Percentiles rank a stretch among this genome's conserved stretches.
Evolutionary conservation across 148 eudicot genomes (phyloP).

Genomic region (Rhododendron simsii): DNA sequence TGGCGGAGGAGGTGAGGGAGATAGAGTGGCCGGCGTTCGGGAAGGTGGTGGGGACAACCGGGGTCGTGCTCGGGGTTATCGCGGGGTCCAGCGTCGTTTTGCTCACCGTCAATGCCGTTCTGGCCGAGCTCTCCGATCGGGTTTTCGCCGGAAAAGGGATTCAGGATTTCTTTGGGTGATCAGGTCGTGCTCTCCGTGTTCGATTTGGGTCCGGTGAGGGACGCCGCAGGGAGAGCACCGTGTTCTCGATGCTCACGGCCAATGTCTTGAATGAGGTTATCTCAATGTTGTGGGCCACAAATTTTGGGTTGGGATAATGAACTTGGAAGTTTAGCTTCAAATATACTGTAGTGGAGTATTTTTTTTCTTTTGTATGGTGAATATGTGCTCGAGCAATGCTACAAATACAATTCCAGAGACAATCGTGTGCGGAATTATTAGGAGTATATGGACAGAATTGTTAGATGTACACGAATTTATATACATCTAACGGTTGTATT

Average conservation of each 20-base stretch:
- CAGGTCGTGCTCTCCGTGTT: neutral
- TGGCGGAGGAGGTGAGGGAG: constrained; percentile 64
- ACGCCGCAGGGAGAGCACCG: neutral
- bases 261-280: neutral
- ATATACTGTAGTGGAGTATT: too few relatives aligned
- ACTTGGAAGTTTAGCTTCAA: too few relatives aligned
- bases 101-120: constrained; percentile 79
- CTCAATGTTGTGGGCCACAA: neutral
- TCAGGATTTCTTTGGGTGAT: constrained; percentile 74
- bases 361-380: too few relatives aligned
- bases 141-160: constrained; percentile 83
- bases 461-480: too few relatives aligned
- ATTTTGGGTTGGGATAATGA: too few relatives aligned
- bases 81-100: constrained; percentile 87
- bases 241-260: neutral
- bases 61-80: constrained; percentile 76
- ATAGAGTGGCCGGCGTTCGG: constrained; percentile 87
- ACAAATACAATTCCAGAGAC: too few relatives aligned
- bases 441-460: too few relatives aligned
- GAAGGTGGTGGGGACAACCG: constrained; percentile 73
- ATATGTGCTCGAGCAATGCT: too few relatives aligned
- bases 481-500: too few relatives aligned
- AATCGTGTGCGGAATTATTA: too few relatives aligned
- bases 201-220: neutral
- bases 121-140: constrained; percentile 84